Conservation (phyloP, 495 filamentous ascomycete species). For the Aspergillus baeticus region DNA sequence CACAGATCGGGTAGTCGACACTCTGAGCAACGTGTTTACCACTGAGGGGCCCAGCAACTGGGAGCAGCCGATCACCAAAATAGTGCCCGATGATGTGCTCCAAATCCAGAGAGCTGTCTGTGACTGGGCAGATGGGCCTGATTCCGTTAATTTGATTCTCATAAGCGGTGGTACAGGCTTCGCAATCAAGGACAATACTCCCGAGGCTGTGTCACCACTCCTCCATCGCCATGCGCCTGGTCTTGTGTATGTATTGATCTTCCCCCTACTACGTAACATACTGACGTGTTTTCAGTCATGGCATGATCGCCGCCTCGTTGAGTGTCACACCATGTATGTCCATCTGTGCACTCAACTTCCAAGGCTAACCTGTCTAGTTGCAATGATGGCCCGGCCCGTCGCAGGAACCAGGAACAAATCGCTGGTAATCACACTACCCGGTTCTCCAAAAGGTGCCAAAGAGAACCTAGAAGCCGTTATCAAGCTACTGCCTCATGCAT, state of each 20-base stretch:
- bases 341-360: conserved; percentile 16
- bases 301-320: conserved; percentile 85
- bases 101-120: conserved; percentile 73
- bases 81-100: conserved; percentile 75
- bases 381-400: conserved; percentile 95
- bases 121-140: conserved; percentile 62
- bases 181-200: conserved; percentile 81
- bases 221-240: conserved; percentile 87
- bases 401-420: conserved; percentile 84
- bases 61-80: conserved; percentile 63
- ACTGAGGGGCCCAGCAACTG: conserved; percentile 63
- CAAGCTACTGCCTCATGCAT: conserved; percentile 90
- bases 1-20: conserved; percentile 66
- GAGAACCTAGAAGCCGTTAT: conserved; percentile 94
- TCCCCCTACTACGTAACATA: conserved; percentile 12
- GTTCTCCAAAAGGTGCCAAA: conserved; percentile 93
- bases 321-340: conserved; percentile 83
- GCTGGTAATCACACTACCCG: conserved; percentile 86
- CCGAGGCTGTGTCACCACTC: conserved; percentile 81
- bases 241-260: conserved; percentile 66
- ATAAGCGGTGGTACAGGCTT: conserved; percentile 95
- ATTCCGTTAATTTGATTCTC: conserved; percentile 71
- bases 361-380: conserved; percentile 56
- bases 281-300: conserved; percentile 58
- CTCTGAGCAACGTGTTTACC: conserved; percentile 66